Evolutionary conservation across 176 grass and related monocot species (phyloP), one percentile per base, ranked within the genome.

Genomic region (Juncus inflexus): DNA sequence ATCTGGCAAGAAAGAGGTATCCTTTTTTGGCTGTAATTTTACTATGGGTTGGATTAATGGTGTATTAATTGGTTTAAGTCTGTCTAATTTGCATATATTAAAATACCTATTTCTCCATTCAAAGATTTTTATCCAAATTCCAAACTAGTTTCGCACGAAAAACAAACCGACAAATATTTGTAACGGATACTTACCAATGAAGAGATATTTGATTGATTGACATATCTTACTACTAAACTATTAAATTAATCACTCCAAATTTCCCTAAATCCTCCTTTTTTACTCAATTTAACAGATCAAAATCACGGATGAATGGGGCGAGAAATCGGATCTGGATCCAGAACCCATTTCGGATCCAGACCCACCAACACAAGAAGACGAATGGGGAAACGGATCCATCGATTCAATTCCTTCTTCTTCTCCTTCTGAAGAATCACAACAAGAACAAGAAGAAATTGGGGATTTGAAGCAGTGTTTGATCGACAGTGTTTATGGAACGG

Each of bases 401-500:
- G 11, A 55, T 38, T 40, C 7, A 62, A n/a, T 15, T 50, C 42
- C 51, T 61, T 3, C 7, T 37, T 43, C 51, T 70, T 19, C 61
- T 36, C 42, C 1, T 7, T 9, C 76, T 3, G 50, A 37, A 52
- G 74, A 50, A 28, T 28, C 19, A 1, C 19, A 28, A 28, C 19
- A 28, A 28, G 19, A 28, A 28, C 19, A 28, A 16, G 71, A 86
- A 19, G 72, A 61, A 61, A 47, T 35, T 42, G 74, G 61, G 60
- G 83, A 89, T 57, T 77, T 99, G 52, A 99, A 99, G 73, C 78
- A 76, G 47, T 99, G 94, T 71, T 56, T 90, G 45, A 85, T 86
- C n/a, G 94, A 99, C 63, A 76, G 80, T 13, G 75, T 86, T 4
- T 97, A 91, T 56, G 88, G 85, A 6, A 83, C 76, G 41, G 87